Base-by-base conservation (phyloP, 331 rosid species). In the Erythrophleum ivorense region DNA sequence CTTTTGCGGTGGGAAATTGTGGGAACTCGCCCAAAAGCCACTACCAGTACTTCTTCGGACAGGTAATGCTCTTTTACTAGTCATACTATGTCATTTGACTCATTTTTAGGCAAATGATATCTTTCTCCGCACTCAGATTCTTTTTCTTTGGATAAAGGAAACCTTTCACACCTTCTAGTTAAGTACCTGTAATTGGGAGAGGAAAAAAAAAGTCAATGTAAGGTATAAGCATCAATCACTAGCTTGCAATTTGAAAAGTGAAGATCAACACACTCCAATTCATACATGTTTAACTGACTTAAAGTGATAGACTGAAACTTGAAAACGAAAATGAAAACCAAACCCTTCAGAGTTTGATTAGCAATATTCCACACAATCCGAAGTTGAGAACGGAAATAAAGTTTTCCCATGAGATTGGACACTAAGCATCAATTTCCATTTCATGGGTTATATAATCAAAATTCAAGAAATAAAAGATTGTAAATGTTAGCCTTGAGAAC, bases 151-250 rank as follows among this genome's bases (percentile, higher is more conserved):
- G 64, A 63, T 76, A 71, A 58, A 46, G 21, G 63, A 77, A 77
- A 75, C 80, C 50, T 68, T 57, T 38, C 46, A 53, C 70, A 12
- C 70, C 70, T 34, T 63, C 49, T 13, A 46, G 11, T 40, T 19
- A 80, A 75, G 49, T 71, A 24, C 81, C 84, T 76, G 87, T 24
- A 69, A 75, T 34, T 62, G 78, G 62, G 74, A 62, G 50, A 63
- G 57, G 41, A 71, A 2, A 54, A 41, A 62, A 87, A 62, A 84
- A 40, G 16, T 60, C 15, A 67, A 67, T 45, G 70, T 21, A 63
- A 62, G 43, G 68, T 40, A 75, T 58, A 52, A 84, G 78, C 57
- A 74, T 62, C 66, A 67, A 34, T 70, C 52, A 66, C 69, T 75
- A 52, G 46, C 63, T 65, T 52, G 48, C 77, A 49, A 41, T 60